Evolutionary conservation across 805 yeast species (phyloP).

Genomic region (Yarrowia yakushimensis): DNA sequence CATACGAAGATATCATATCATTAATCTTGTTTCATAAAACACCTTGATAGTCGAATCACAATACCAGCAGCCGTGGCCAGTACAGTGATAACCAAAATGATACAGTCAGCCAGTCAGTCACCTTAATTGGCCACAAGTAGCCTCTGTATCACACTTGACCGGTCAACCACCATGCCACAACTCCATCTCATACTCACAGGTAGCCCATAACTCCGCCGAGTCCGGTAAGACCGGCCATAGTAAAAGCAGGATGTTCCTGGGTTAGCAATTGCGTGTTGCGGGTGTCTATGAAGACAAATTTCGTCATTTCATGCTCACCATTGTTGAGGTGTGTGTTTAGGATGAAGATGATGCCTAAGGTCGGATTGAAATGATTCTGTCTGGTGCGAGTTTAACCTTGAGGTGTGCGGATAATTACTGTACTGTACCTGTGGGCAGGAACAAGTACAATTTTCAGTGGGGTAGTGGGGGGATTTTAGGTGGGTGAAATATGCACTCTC

Average conservation of each 20-base stretch:
- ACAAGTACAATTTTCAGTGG: no score
- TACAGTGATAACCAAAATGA: not conserved
- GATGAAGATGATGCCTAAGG: not conserved
- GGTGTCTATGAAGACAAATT: not conserved
- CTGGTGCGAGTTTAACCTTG: not conserved
- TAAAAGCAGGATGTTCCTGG: constrained; percentile 71
- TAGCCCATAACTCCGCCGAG: constrained; percentile 70
- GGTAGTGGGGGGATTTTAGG: no score
- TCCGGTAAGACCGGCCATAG: constrained; percentile 63
- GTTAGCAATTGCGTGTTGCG: not conserved
- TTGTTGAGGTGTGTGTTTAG: not conserved
- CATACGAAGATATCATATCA: not conserved
- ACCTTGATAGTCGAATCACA: not conserved
- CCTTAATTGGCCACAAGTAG: not conserved
- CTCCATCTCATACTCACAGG: constrained; percentile 39
- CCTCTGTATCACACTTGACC: not conserved
- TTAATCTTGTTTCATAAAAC: not conserved
- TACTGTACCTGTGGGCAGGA: no score
- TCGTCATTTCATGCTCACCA: not conserved
- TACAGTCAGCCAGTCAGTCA: not conserved
- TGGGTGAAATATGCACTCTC: no score
- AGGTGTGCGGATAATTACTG: no score
- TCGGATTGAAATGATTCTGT: not conserved
- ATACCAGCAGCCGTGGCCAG: not conserved
- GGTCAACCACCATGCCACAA: not conserved